Base-by-base conservation (phyloP, 805 yeast species). In the Komagataella kurtzmanii region DNA sequence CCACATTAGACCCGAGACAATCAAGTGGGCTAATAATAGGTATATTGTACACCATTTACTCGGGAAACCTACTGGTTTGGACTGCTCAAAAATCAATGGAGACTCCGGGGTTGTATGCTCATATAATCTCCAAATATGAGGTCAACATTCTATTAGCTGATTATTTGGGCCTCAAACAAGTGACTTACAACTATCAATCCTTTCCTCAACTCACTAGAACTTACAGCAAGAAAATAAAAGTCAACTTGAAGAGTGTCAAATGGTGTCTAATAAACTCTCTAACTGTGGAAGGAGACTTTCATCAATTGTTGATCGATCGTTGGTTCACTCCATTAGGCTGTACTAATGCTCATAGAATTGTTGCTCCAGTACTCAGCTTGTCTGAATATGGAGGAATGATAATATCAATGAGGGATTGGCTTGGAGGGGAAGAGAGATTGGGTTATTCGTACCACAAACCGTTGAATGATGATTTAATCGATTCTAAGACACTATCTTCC, bases 371-470 rank as follows among this genome's bases (percentile, higher is more conserved):
- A 72, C 71, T 93, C 47, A 85, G 97, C 0, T 69, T 93, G 49
- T 80, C 86, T 56, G 99, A 93, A 62, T 95, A 89, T 60, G 99
- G 99, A 40, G 99, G 99, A 2, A 87, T 91, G 79, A 89, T 90
- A 10, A 80, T 93, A 6, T 81, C 97, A 1, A 78, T 89, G 75
- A 75, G 95, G 57, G 99, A 93, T 64, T 91, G 96, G 88, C 69
- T 90, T 14, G 89, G 88, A 3, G 78, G 78, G 3, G 78, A 78
- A 51, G 86, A 83, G 18, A 77, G 77, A 49, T 59, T 83, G 52
- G 86, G 87, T 3, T 72, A 79, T 48, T 59, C 69, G 1, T 64
- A 75, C 43, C 63, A 68, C 44, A 67, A 68, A 3, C 63, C 67
- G 14, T 45, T 57, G n/a, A 56, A 61, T 2, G 74, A 74, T 46